Base-by-base conservation (phyloP, 768 basidiomycete genomes). In the Phanerochaete sordida region DNA sequence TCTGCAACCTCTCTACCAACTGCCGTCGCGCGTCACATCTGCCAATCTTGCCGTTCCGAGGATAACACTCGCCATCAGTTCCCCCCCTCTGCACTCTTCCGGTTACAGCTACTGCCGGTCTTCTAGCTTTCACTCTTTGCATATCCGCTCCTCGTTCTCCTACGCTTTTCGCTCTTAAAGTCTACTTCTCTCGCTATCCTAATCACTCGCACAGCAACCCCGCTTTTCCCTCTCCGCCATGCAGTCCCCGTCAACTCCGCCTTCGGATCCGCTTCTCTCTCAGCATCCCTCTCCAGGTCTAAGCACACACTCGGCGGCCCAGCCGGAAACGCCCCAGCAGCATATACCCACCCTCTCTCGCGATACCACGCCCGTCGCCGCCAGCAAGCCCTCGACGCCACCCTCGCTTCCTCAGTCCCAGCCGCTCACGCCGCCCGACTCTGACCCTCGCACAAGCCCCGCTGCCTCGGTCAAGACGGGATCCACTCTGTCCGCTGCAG, bases 21-120 rank as follows among this genome's bases (percentile, higher is more conserved):
- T n/a, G 24, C 50, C 58, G 39, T 19, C 58, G 51, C 58, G 58
- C 54, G 59, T 56, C 54, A 61, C 55, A 61, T 33, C 55, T 33
- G 12, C 59, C 53, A 47, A 35, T 31, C 53, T 37, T 26, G n/a
- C 33, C 51, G 21, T 54, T 21, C 19, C 35, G 15, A 28, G 43
- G 21, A 28, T 33, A 28, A 21, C 26, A 8, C 24, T 46, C 16
- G 47, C 24, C 30, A 27, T 52, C 37, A 35, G n/a, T n/a, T n/a
- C n/a, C 23, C 33, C 33, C 55, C 48, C 13, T 26, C 53, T 46
- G 27, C 45, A 9, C 37, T 30, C 21, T 51, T 49, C 46, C 60
- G 37, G 2, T 50, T 61, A 51, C 59, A 47, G 6, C 59, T 48
- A 49, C 33, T 55, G 26, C 43, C 30, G 12, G 53, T 52, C 53